Evolutionary conservation across 2,329 filamentous ascomycete genomes (phyloP), one percentile per base, ranked within the genome.

Genomic region (Fusarium newnesense): DNA sequence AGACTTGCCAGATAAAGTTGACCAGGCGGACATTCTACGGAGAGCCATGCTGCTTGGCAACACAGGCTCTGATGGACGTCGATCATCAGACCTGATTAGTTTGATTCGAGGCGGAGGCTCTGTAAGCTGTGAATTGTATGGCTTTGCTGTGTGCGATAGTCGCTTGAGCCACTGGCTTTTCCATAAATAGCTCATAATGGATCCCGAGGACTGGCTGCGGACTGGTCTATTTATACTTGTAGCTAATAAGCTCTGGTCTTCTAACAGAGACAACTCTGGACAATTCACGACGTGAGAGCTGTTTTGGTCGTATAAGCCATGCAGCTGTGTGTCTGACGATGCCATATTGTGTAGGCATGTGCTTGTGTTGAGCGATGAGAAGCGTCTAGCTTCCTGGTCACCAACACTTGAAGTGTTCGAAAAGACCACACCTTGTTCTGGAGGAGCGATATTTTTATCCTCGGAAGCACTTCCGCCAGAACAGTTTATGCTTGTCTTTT

Each of bases 161-260:
- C 77, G 76, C 28, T 76, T 79, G 13, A 83, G 70, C 83, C 81
- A 84, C 32, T 78, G 71, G 13, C 76, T 70, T 16, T 81, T 81
- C 32, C 80, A 77, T 28, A 74, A 78, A 60, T 81, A 81, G 63
- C 83, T 77, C 21, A 82, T 60, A 2, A 81, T 60, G 16, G 80
- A 79, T 34, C 73, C 70, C 12, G 77, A 69, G 21, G 80, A 79
- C 11, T 64, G 77, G 36, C 72, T 78, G 24, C 77, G 74, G 13
- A 60, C 53, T 28, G 77, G 69, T 21, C 46, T 60, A 36, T 36
- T 50, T 32, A 36, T 53, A 32, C 66, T 71, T 24, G 46, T 44
- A 34, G 36, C 36, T 47, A 52, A 52, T 19, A 53, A n/a, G 47
- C 13, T 66, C 40, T 28, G 26, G 44, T 59, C 7, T 11, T n/a